phyloP scores from a whole-genome alignment of 352 stramenopile species.

The Phytophthora hybrid region DNA sequence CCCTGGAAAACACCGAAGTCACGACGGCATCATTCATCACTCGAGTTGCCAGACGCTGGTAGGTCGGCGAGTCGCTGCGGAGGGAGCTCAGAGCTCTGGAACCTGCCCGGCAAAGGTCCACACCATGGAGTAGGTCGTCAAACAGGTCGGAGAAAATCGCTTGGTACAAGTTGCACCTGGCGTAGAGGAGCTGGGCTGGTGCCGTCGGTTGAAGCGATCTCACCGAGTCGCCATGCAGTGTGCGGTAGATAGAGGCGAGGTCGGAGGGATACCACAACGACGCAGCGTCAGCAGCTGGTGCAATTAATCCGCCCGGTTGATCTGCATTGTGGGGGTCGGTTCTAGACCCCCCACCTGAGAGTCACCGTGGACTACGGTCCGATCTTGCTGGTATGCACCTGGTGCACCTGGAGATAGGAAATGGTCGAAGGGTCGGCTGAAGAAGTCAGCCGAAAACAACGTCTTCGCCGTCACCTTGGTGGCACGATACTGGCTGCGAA shows the following conservation, averaged over 20 bases:
- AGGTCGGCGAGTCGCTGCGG: background rate
- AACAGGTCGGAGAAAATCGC: background rate
- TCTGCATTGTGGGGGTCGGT: background rate
- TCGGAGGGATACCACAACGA: background rate
- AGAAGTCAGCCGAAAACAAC: background rate
- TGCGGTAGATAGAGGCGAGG: background rate
- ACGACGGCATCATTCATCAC: background rate
- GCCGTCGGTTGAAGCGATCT: background rate
- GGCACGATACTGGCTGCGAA: background rate
- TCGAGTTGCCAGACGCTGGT: background rate
- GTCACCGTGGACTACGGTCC: conserved; percentile 2
- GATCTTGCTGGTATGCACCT: background rate
- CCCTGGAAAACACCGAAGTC: too few species aligned
- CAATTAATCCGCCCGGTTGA: background rate
- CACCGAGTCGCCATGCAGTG: background rate
- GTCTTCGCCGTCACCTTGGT: background rate
- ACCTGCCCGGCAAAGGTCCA: background rate
- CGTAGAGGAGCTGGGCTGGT: background rate
- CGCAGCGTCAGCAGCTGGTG: background rate
- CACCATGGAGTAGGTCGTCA: background rate
- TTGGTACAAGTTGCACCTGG: background rate
- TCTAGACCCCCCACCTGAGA: background rate
- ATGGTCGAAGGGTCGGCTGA: background rate
- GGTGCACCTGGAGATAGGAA: background rate
- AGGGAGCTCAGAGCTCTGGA: background rate